Evolutionary conservation across 768 basidiomycete species (phyloP).

Genomic region (Collybiopsis confluens): DNA sequence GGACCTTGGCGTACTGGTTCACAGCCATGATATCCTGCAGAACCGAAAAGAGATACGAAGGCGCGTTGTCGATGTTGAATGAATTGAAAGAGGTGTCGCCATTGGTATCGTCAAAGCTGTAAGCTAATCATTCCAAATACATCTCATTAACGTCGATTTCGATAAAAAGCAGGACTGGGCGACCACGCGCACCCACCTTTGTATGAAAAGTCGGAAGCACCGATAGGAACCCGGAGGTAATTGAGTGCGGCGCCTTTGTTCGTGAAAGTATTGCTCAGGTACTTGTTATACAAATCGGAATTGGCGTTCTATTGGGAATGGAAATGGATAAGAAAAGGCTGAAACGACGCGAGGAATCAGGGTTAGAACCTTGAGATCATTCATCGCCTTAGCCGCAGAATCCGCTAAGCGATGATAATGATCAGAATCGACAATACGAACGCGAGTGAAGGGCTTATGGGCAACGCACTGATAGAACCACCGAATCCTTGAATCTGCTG

Average conservation of each 20-base stretch:
- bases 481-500: slow-evolving; percentile 11
- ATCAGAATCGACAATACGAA: not conserved
- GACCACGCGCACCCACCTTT: slow-evolving; percentile 2
- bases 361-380: slow-evolving; percentile 6
- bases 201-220: slow-evolving; percentile 28
- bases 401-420: not conserved
- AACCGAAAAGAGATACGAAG: slow-evolving; percentile 26
- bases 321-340: not conserved
- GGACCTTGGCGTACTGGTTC: slow-evolving; percentile 7
- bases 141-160: not conserved
- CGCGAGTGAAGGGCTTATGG: no score
- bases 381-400: slow-evolving; percentile 5
- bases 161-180: no score
- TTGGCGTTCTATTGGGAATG: slow-evolving; percentile 15
- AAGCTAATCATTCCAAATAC: slow-evolving; percentile 13
- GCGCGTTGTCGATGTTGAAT: slow-evolving; percentile 25
- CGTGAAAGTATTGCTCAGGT: slow-evolving; percentile 23
- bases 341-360: not conserved
- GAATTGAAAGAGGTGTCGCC: slow-evolving; percentile 22
- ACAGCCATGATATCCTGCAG: slow-evolving; percentile 22
- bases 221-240: slow-evolving; percentile 27
- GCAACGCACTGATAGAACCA: slow-evolving; percentile 10
- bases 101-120: slow-evolving; percentile 24
- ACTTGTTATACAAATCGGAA: slow-evolving; percentile 20
- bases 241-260: slow-evolving; percentile 26